phyloP scores from a whole-genome alignment of 768 basidiomycete genomes.

The Melanogaster broomeanus region DNA sequence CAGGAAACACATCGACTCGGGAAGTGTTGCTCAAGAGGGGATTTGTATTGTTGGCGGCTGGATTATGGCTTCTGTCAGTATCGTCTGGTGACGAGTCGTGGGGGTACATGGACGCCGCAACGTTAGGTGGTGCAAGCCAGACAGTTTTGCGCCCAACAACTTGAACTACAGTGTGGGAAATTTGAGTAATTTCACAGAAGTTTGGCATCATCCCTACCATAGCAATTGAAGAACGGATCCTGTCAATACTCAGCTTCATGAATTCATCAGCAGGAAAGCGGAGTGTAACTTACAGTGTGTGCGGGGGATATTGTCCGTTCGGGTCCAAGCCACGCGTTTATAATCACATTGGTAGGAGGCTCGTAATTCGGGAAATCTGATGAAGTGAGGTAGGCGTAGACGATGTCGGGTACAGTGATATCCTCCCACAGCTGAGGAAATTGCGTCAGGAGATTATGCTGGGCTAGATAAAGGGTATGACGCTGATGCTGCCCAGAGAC shows the following conservation, averaged over 20 bases:
- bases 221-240: slow-evolving; percentile 95
- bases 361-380: slow-evolving; percentile 51
- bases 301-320: slow-evolving; percentile 81
- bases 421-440: slow-evolving; percentile 79
- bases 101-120: slow-evolving; percentile 60
- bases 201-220: slow-evolving; percentile 51
- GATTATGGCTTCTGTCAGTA: slow-evolving; percentile 31
- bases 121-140: slow-evolving; percentile 82
- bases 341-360: slow-evolving; percentile 64
- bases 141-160: slow-evolving; percentile 87
- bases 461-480: slow-evolving; percentile 78
- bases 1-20: slow-evolving; percentile 73
- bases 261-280: slow-evolving; percentile 3
- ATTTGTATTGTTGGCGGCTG: slow-evolving; percentile 39
- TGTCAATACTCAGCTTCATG: slow-evolving; percentile 31
- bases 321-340: slow-evolving; percentile 87
- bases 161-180: slow-evolving; percentile 57
- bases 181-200: slow-evolving; percentile 4
- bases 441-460: slow-evolving; percentile 83
- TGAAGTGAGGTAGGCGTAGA: slow-evolving; percentile 61
- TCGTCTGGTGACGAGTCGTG: slow-evolving; percentile 30
- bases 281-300: slow-evolving; percentile 66
- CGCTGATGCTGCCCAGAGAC: slow-evolving; percentile 10
- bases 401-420: slow-evolving; percentile 85
- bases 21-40: slow-evolving; percentile 81